Base-by-base conservation (phyloP, 495 filamentous ascomycete species). In the Neurospora intermedia region DNA sequence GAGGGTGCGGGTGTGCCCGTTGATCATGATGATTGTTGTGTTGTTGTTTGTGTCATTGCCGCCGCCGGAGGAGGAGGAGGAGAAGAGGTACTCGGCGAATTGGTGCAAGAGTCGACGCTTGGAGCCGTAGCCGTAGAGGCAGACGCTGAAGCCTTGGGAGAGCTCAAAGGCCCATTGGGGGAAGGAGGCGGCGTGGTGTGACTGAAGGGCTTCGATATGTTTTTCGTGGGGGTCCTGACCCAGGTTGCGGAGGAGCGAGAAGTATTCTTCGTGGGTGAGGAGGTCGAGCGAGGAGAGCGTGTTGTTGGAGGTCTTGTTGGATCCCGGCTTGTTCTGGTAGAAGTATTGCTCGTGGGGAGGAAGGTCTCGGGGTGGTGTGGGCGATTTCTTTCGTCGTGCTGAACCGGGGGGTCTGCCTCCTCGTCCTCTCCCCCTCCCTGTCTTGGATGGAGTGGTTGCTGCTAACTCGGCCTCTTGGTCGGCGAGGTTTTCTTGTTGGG, bases 131-230 rank as follows among this genome's bases (percentile, higher is more conserved):
- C 96, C 96, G 78, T 95, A 97, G 4, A 98, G 82, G 76, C 96
- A 96, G 72, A 97, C 86, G 79, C 92, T 97, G 85, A 97, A 98
- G 54, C 90, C 91, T 78, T 97, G 89, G 43, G 89, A 87, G 27
- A 98, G 87, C 82, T 99, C 96, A 76, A 98, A 99, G 18, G 85
- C 81, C 96, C 96, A 99, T 79, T 98, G 96, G 15, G 90, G 86
- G 79, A 97, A 98, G 18, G 91, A 92, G 48, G 91, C 88, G 59
- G 87, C 85, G 79, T 98, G 94, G 31, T 97, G 83, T 23, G 90
- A 86, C 71, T 90, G 84, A 39, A 99, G 85, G 72, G 91, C 90
- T 20, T 88, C 82, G 75, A 91, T 87, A 70, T 94, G 91, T n/a
- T 87, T 81, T 40, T 83, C 83, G 79, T 96, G 96, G 0, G 89